Evolutionary conservation across 495 filamentous ascomycete genomes (phyloP).

Genomic region (Neurospora sp.): DNA sequence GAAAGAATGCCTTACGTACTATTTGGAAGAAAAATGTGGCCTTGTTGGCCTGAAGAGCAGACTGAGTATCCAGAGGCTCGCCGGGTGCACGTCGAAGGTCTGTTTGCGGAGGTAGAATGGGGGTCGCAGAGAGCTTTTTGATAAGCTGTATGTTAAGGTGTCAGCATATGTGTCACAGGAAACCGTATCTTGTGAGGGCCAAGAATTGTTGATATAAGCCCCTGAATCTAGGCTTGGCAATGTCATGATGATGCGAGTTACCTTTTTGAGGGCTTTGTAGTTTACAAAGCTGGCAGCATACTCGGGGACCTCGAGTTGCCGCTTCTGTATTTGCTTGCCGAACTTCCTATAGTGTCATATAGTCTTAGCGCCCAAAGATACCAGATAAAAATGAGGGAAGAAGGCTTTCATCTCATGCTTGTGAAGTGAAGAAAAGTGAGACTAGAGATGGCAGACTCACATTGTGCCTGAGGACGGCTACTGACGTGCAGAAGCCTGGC

Average conservation of each 20-base stretch:
- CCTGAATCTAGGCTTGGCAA: background rate
- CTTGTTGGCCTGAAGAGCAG: slow-evolving; percentile 90
- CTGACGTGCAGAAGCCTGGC: background rate
- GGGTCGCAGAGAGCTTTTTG: slow-evolving; percentile 90
- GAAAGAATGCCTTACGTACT: slow-evolving; percentile 40
- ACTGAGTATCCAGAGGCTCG: slow-evolving; percentile 58
- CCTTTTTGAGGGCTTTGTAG: slow-evolving; percentile 98
- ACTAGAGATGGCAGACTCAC: background rate
- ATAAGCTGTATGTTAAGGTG: slow-evolving; percentile 60
- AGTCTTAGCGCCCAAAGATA: background rate
- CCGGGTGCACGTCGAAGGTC: slow-evolving; percentile 38
- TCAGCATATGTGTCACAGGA: slow-evolving; percentile 11
- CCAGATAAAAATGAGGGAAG: background rate
- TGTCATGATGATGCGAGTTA: slow-evolving; percentile 21
- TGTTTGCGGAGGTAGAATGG: slow-evolving; percentile 66
- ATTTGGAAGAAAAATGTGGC: slow-evolving; percentile 97
- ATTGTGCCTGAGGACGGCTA: background rate
- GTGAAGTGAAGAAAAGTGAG: background rate
- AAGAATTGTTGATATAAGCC: background rate
- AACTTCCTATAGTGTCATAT: slow-evolving; percentile 69
- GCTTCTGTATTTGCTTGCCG: slow-evolving; percentile 97
- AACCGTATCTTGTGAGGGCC: background rate
- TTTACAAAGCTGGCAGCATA: slow-evolving; percentile 99
- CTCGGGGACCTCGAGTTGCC: slow-evolving; percentile 96
- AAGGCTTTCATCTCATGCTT: background rate